phyloP scores from a whole-genome alignment of 148 eudicot genomes.

The Amaranthus palmeri region DNA sequence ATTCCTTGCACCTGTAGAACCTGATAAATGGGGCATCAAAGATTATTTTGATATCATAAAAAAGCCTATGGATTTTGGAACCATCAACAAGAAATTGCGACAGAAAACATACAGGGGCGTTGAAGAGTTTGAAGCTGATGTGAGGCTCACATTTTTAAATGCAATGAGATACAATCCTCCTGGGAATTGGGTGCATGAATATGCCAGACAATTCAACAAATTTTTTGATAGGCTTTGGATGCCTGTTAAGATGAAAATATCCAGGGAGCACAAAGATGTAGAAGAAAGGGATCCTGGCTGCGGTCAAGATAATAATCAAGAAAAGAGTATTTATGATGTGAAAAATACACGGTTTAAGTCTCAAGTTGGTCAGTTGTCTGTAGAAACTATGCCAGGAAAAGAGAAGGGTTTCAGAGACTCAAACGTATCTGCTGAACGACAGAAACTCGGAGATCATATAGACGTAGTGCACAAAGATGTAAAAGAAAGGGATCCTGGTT shows the following conservation, averaged over 20 bases:
- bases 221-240: conserved; percentile 50
- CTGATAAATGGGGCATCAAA: conserved; percentile 44
- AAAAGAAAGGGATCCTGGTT: conserved; percentile 7
- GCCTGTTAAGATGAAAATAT: conserved; percentile 37
- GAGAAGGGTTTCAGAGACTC: not conserved
- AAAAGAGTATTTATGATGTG: conserved; percentile 3
- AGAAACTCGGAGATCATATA: conserved; percentile 6
- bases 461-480: conserved; percentile 11
- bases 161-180: conserved; percentile 87
- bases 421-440: not conserved
- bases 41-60: conserved; percentile 69
- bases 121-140: conserved; percentile 73
- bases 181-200: conserved; percentile 34
- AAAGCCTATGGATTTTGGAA: conserved; percentile 93
- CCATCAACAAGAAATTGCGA: conserved; percentile 47
- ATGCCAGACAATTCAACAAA: conserved; percentile 46
- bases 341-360: conserved; percentile 7
- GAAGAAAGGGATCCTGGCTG: conserved; percentile 6
- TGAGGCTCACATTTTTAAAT: conserved; percentile 73
- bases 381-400: not conserved
- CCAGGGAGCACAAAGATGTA: conserved; percentile 13
- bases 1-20: conserved; percentile 73
- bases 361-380: conserved; percentile 6
- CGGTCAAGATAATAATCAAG: conserved; percentile 10
- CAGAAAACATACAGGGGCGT: conserved; percentile 33